phyloP scores from a whole-genome alignment of 2,329 filamentous ascomycete species.

The Penicillium sumatraense region DNA sequence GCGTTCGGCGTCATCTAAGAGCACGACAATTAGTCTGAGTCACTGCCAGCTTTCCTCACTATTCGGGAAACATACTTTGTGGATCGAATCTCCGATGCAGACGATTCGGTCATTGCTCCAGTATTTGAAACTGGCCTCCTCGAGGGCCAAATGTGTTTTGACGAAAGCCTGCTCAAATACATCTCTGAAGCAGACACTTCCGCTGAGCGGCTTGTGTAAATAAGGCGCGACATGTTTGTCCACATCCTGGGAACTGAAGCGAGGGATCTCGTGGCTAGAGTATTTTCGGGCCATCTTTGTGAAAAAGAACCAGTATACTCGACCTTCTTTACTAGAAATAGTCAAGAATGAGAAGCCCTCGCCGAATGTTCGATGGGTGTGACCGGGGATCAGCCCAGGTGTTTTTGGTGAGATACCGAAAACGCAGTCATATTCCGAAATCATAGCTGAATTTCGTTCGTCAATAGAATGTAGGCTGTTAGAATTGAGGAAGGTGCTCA shows the following conservation, averaged over 20 bases:
- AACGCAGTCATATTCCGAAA: constrained; percentile 16
- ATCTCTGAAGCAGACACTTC: background rate
- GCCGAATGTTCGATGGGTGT: constrained; percentile 6
- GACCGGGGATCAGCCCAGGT: constrained; percentile 4
- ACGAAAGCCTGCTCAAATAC: background rate
- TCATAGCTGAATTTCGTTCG: background rate
- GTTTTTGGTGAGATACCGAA: constrained; percentile 16
- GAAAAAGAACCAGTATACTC: constrained; percentile 18
- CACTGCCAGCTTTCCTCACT: too few relatives aligned
- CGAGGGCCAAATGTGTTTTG: background rate
- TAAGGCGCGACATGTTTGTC: background rate
- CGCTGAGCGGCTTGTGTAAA: background rate
- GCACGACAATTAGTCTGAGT: background rate
- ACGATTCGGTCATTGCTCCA: background rate
- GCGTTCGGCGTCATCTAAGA: constrained; percentile 21
- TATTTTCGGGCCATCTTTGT: constrained; percentile 5
- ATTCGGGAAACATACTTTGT: background rate
- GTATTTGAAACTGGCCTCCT: background rate
- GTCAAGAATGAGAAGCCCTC: constrained; percentile 2
- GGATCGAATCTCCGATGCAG: background rate
- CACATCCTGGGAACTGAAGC: background rate
- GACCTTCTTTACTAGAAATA: constrained; percentile 8
- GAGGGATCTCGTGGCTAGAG: background rate
- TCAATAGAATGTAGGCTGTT: too few relatives aligned
- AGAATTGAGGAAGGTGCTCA: too few relatives aligned